Percentiles rank a stretch among this genome's conserved stretches.
These are phyloP conservation scores for Lasiosphaeria miniovina DNA, from an alignment of 495 filamentous ascomycete species.

Conservation along the genomic window DNA sequence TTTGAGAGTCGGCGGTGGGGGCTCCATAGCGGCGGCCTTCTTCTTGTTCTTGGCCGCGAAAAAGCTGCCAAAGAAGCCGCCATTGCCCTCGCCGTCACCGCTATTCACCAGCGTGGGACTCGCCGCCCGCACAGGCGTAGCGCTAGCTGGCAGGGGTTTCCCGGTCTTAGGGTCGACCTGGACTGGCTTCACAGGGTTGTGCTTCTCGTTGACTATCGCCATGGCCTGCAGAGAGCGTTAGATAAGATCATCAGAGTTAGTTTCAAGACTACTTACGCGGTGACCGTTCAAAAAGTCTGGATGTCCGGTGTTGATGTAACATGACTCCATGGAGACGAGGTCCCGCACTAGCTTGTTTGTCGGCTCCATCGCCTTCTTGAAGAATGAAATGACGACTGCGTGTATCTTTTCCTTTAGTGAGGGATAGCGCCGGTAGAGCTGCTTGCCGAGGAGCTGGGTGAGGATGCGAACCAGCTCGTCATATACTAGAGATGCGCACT, in stretches of 20 bases:
- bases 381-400: conserved; percentile 87
- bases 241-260: background rate
- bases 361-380: conserved; percentile 96
- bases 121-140: conserved; percentile 62
- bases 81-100: conserved; percentile 51
- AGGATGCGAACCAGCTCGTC: conserved; percentile 97
- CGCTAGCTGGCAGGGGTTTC: conserved; percentile 74
- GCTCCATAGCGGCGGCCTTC: conserved; percentile 98
- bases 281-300: conserved; percentile 98
- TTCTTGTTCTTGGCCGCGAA: conserved; percentile 99
- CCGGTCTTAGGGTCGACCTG: conserved; percentile 99
- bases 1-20: conserved; percentile 89
- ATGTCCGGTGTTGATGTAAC: conserved; percentile 98
- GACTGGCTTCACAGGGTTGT: conserved; percentile 75
- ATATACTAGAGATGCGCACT: conserved; percentile 95
- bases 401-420: conserved; percentile 95
- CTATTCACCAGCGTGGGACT: conserved; percentile 55
- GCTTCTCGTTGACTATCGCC: conserved; percentile 93
- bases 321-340: conserved; percentile 90
- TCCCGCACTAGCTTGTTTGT: conserved; percentile 96
- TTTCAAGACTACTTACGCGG: conserved; percentile 52
- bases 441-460: conserved; percentile 81
- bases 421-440: conserved; percentile 88
- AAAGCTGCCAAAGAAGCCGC: conserved; percentile 95
- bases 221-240: conserved; percentile 61